These are phyloP conservation scores for Solanum pimpinellifolium DNA, from an alignment of 257 asterid species.

Conservation along the genomic window DNA sequence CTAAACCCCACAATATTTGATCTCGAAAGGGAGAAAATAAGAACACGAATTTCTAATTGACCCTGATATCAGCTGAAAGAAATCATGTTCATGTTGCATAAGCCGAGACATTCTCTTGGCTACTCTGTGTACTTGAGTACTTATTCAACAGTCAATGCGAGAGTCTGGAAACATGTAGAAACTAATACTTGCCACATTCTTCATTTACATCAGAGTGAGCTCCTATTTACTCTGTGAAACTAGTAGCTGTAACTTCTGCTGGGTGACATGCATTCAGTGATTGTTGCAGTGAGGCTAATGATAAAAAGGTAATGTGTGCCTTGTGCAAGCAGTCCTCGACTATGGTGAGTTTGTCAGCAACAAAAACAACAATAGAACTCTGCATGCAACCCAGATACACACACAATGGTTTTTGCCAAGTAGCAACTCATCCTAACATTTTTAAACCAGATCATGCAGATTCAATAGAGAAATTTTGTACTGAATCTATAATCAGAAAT, in stretches of 20 bases:
- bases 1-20: neutral
- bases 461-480: neutral
- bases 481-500: neutral
- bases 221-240: neutral
- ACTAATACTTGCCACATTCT: neutral
- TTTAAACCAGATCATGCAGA: neutral
- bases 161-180: neutral
- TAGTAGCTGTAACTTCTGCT: neutral
- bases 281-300: neutral
- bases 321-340: neutral
- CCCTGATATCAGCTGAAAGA: neutral
- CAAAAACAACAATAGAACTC: neutral
- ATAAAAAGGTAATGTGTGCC: neutral
- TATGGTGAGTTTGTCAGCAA: neutral
- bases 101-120: neutral
- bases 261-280: neutral
- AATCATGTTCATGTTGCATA: neutral
- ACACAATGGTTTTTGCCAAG: neutral
- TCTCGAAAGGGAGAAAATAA: too few relatives aligned
- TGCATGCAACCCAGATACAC: neutral
- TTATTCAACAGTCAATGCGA: neutral
- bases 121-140: neutral
- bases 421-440: neutral
- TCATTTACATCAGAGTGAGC: neutral
- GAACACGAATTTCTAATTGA: neutral